Conservation (phyloP, 345 rosid species). For the Gossypium stocksii region DNA sequence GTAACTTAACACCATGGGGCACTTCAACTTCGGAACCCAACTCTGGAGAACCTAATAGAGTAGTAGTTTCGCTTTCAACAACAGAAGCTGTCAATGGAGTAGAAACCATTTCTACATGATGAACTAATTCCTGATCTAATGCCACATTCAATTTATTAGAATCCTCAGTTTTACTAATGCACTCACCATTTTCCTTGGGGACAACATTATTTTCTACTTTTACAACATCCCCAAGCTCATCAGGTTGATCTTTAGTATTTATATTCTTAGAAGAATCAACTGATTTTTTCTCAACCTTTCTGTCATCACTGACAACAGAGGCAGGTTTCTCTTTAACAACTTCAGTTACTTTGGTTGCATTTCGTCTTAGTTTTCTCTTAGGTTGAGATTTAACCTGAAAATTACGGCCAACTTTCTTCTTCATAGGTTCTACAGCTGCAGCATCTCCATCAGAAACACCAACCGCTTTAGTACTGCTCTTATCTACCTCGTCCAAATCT, state of each 20-base stretch:
- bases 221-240: conserved; percentile 12
- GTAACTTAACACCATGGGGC: neutral
- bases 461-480: conserved; percentile 10
- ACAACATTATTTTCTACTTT: conserved; percentile 16
- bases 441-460: conserved; percentile 6
- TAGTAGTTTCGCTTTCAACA: conserved; percentile 15
- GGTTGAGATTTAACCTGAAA: conserved; percentile 11
- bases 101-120: conserved; percentile 14
- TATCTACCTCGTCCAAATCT: conserved; percentile 14
- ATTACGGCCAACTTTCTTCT: conserved; percentile 1
- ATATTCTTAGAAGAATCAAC: conserved; percentile 3
- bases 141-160: neutral
- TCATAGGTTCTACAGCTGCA: conserved; percentile 8
- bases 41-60: conserved; percentile 16
- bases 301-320: conserved; percentile 11
- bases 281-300: conserved; percentile 16
- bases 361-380: conserved; percentile 1
- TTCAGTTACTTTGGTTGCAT: conserved; percentile 1
- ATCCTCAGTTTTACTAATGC: neutral
- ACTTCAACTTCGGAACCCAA: conserved; percentile 10
- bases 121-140: neutral
- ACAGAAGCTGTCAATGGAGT: conserved; percentile 10
- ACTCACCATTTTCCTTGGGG: conserved; percentile 19
- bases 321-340: conserved; percentile 12
- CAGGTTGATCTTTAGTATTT: conserved; percentile 19